Evolutionary conservation across 192 early-diverging fungal genomes (phyloP).

Genomic region (Cladochytrium replicatum): DNA sequence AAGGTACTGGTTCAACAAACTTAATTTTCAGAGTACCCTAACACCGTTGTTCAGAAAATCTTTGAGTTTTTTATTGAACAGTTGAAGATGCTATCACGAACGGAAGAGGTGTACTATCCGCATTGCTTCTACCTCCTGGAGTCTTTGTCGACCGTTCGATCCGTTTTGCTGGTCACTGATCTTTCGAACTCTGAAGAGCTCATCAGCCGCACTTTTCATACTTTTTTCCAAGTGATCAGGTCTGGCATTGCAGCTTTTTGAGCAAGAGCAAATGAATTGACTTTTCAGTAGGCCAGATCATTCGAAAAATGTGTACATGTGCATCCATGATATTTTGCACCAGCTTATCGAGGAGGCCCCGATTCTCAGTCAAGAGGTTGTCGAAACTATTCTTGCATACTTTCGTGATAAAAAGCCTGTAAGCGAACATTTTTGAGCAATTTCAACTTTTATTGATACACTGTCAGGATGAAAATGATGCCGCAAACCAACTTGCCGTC

Average conservation of each 20-base stretch:
- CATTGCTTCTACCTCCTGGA: constrained; percentile 81
- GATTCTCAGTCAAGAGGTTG: constrained; percentile 63
- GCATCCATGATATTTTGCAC: constrained; percentile 70
- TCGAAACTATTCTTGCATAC: constrained; percentile 72
- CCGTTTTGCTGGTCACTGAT: constrained; percentile 69
- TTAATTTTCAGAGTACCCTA: background rate
- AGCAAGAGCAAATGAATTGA: no score
- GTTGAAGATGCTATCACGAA: constrained; percentile 52
- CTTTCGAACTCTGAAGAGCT: constrained; percentile 64
- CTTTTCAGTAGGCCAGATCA: constrained; percentile 41
- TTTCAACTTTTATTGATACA: background rate
- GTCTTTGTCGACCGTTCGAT: constrained; percentile 74
- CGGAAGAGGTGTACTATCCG: constrained; percentile 53
- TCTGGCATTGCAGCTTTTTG: background rate
- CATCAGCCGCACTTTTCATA: constrained; percentile 1
- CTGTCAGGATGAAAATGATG: constrained; percentile 42
- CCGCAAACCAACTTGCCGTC: constrained; percentile 65
- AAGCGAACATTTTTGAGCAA: background rate
- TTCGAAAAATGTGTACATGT: constrained; percentile 66
- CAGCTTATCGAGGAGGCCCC: constrained; percentile 70
- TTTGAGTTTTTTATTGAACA: constrained; percentile 79
- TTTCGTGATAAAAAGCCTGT: constrained; percentile 59
- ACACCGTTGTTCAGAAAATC: constrained; percentile 35
- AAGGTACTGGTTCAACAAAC: constrained; percentile 28
- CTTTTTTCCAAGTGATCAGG: background rate